Conservation (phyloP, 2,329 filamentous ascomycete genomes). For the Alternaria burnsii region DNA sequence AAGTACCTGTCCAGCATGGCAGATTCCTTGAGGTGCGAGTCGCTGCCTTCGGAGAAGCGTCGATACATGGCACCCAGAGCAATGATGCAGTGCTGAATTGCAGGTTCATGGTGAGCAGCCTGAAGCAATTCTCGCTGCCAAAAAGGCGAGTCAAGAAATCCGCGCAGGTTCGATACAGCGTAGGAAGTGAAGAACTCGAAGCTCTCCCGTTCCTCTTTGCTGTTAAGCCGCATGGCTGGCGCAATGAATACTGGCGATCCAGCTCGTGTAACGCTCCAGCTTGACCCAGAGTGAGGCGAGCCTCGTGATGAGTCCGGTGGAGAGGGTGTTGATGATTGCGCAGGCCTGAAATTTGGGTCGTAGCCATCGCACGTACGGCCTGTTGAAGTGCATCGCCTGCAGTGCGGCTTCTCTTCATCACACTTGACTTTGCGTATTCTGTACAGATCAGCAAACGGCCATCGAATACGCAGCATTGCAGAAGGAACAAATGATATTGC, state of each 20-base stretch:
- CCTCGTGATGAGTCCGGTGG: constrained; percentile 1
- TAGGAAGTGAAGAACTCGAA: constrained; percentile 44
- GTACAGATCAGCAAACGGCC: constrained; percentile 6
- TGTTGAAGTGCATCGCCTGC: constrained; percentile 42
- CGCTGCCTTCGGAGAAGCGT: constrained; percentile 34
- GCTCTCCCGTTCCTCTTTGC: constrained; percentile 34
- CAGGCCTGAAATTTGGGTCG: constrained; percentile 17
- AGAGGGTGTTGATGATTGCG: constrained; percentile 6
- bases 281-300: background rate
- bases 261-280: constrained; percentile 10
- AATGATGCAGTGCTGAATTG: constrained; percentile 43
- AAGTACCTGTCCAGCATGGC: constrained; percentile 35
- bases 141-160: constrained; percentile 42
- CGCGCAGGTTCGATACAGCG: constrained; percentile 36
- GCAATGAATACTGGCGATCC: constrained; percentile 21
- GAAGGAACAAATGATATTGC: background rate
- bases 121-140: constrained; percentile 45
- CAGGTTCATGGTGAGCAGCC: constrained; percentile 41
- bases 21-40: constrained; percentile 31
- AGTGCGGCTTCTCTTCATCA: constrained; percentile 44
- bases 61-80: constrained; percentile 46
- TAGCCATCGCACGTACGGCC: constrained; percentile 48
- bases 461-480: background rate
- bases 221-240: constrained; percentile 29
- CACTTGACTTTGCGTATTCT: constrained; percentile 48